Evolutionary conservation across 441 rosid genomes (phyloP).

Genomic region (Dalechampia spathulata): DNA sequence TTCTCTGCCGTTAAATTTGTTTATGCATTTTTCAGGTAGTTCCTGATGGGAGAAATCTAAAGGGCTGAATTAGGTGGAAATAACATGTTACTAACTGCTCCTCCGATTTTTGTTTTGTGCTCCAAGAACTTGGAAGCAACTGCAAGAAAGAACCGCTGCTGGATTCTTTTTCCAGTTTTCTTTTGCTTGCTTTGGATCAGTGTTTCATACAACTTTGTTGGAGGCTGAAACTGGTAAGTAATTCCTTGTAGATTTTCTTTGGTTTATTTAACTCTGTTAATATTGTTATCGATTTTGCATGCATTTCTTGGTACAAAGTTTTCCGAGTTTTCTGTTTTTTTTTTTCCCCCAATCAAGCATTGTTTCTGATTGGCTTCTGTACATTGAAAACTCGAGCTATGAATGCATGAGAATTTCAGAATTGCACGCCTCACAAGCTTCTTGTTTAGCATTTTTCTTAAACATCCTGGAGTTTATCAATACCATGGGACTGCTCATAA

Average conservation of each 20-base stretch:
- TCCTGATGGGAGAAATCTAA: neutral
- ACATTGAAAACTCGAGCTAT: neutral
- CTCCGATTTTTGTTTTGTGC: neutral
- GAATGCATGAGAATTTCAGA: neutral
- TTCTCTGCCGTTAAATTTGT: constrained; percentile 2
- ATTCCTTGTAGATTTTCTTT: neutral
- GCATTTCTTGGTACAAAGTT: no score
- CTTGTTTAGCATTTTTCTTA: no score
- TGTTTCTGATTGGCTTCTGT: neutral
- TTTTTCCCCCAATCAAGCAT: no score
- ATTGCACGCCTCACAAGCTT: neutral
- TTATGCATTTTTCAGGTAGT: constrained; percentile 30
- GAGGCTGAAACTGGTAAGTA: neutral
- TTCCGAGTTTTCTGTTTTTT: neutral
- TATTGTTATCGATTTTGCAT: neutral
- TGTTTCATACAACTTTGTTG: neutral
- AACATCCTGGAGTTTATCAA: no score
- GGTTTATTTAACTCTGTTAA: neutral
- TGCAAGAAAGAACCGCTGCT: neutral
- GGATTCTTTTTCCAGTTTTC: neutral
- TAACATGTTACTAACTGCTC: neutral
- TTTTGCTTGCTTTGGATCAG: neutral
- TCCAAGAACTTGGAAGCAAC: neutral
- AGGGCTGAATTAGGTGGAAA: neutral
- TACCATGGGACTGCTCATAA: no score